Evolutionary conservation across 148 eudicot genomes (phyloP), one percentile per base, ranked within the genome.

Genomic region (Salicornia ramosissima): DNA sequence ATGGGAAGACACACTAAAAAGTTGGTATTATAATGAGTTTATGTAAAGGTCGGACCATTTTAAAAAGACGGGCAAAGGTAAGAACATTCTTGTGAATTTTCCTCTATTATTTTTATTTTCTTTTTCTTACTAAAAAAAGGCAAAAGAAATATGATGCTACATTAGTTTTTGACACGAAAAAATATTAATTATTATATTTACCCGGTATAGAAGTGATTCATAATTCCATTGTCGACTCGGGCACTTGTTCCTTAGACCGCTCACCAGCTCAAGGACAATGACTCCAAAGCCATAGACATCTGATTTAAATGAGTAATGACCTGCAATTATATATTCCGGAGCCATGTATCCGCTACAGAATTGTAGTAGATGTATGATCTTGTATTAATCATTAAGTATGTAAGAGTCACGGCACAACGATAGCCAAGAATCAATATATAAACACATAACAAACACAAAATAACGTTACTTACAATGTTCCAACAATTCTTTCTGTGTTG

Each of bases 221-320:
- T 58, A 54, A n/a, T 21, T 14, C 12, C 14, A 30, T 12, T 31
- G 2, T 19, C 36, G 64, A 33, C 34, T 7, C 18, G 31, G 30
- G 54, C 36, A 47, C 42, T 50, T 68, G 30, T 65, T 73, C 43
- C 71, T 69, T 53, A 69, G 71, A n/a, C 77, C 80, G 10, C 80
- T 76, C 8, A 80, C 71, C 9, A 76, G 53, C 71, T 80, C 80
- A 36, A 80, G 36, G n/a, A 80, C 26, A n/a, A 80, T 63, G 67
- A 80, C 28, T 16, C 80, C 83, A 21, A 76, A 80, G 16, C 83
- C 72, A 33, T 72, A 80, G 1, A 76, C 74, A 64, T 75, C 83
- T 24, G 83, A 72, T 36, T 75, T 80, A 16, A 59, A 43, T 0
- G 77, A 80, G 65, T 72, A 72, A 13, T 72, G 67, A 0, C 83